A percentile compares a stretch with the other conserved stretches of the same genome.
Evolutionary conservation across 1,139 yeast species (phyloP).

Genomic region (Hanseniaspora gamundiae): DNA sequence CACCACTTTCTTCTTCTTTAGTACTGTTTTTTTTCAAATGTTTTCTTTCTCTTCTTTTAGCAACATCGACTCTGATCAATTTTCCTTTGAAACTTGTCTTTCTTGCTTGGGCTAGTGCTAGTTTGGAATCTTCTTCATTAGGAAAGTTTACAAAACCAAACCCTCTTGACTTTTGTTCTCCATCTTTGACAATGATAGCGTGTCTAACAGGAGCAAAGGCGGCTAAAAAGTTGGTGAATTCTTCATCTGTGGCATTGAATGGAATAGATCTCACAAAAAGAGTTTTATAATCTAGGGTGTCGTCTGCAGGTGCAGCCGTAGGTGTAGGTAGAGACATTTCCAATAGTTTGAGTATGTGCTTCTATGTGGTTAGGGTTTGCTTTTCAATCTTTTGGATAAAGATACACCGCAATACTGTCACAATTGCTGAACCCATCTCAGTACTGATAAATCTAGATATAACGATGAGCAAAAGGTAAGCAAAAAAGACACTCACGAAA

Average conservation of each 20-base stretch:
- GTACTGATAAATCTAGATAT: too few relatives aligned
- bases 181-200: conserved; percentile 81
- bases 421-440: too few relatives aligned
- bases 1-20: conserved; percentile 14
- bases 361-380: not conserved
- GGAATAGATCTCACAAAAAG: conserved; percentile 82
- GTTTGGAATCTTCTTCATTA: conserved; percentile 68
- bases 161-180: conserved; percentile 65
- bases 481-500: too few relatives aligned
- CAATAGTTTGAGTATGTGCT: not conserved
- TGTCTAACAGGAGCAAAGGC: conserved; percentile 92
- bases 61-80: conserved; percentile 67
- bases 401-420: too few relatives aligned
- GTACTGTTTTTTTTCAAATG: conserved; percentile 10
- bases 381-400: too few relatives aligned
- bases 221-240: conserved; percentile 72
- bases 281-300: conserved; percentile 37
- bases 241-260: conserved; percentile 65
- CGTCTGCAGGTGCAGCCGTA: conserved; percentile 8
- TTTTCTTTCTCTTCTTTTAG: conserved; percentile 83
- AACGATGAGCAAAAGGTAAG: too few relatives aligned
- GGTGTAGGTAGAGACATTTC: not conserved
- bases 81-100: conserved; percentile 55
- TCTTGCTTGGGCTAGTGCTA: conserved; percentile 61
- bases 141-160: conserved; percentile 93